Percentiles rank a stretch among this genome's conserved stretches.
Conservation (phyloP, 2,329 filamentous ascomycete species). For the Pseudogymnoascus sp. region DNA sequence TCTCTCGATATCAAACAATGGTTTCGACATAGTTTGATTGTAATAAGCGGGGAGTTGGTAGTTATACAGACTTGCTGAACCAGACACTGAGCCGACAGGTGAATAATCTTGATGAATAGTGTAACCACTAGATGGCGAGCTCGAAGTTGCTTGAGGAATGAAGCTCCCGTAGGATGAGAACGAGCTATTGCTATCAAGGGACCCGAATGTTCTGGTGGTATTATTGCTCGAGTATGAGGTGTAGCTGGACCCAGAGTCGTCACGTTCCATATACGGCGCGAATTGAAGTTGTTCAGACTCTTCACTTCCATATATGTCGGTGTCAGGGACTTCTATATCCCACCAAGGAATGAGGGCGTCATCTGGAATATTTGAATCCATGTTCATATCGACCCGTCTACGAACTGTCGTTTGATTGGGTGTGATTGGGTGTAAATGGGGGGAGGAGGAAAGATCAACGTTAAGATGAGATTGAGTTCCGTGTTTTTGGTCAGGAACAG, state of each 20-base stretch:
- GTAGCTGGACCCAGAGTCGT: background rate
- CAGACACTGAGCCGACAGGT: background rate
- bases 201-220: background rate
- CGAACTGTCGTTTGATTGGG: background rate
- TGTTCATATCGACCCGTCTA: background rate
- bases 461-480: slow-evolving; percentile 1
- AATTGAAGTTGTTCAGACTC: background rate
- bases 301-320: background rate
- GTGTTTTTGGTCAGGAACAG: background rate
- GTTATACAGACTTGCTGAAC: background rate
- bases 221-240: background rate
- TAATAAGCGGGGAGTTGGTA: background rate
- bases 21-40: background rate
- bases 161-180: background rate
- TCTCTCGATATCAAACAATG: slow-evolving; percentile 3
- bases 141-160: background rate
- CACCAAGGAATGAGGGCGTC: background rate
- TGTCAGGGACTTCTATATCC: background rate
- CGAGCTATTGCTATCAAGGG: background rate
- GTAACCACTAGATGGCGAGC: background rate
- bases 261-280: slow-evolving; percentile 1
- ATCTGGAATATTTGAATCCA: background rate
- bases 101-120: background rate
- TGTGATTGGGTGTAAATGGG: background rate
- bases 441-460: background rate